Conservation (phyloP, 2,329 filamentous ascomycete species). For the Lasiodiplodia sp. region DNA sequence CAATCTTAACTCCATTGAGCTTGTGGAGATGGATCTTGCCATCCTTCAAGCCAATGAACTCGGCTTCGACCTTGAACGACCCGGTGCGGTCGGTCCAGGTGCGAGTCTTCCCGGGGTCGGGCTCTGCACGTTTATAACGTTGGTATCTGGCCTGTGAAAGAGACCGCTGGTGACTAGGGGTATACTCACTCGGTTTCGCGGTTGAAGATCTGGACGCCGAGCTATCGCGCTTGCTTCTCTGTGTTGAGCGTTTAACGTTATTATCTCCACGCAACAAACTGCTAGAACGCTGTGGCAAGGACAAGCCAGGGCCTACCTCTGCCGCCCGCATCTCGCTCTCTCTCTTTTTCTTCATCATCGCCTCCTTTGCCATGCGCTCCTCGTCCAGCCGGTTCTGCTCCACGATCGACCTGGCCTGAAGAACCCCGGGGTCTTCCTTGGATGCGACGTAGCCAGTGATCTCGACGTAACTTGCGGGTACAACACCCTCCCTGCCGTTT, state of each 20-base stretch:
- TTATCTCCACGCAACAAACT: slow-evolving; percentile 73
- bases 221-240: slow-evolving; percentile 76
- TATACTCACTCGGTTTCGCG: slow-evolving; percentile 74
- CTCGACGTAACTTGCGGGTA: slow-evolving; percentile 96
- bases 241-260: slow-evolving; percentile 72
- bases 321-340: slow-evolving; percentile 44
- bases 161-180: slow-evolving; percentile 29
- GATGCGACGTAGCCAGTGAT: slow-evolving; percentile 72
- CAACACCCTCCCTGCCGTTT: slow-evolving; percentile 93
- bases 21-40: slow-evolving; percentile 98
- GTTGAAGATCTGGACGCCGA: slow-evolving; percentile 62
- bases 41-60: slow-evolving; percentile 93
- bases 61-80: slow-evolving; percentile 95
- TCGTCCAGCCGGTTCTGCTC: slow-evolving; percentile 83
- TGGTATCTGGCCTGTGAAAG: slow-evolving; percentile 27
- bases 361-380: slow-evolving; percentile 78
- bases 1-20: slow-evolving; percentile 97
- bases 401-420: slow-evolving; percentile 71
- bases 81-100: slow-evolving; percentile 96
- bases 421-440: slow-evolving; percentile 57
- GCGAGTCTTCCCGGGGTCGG: slow-evolving; percentile 81
- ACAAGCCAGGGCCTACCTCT: slow-evolving; percentile 80
- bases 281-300: slow-evolving; percentile 78
- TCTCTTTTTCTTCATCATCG: slow-evolving; percentile 61
- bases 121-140: slow-evolving; percentile 62